Conservation (phyloP, 257 asterid species). For the Capsicum baccatum region DNA sequence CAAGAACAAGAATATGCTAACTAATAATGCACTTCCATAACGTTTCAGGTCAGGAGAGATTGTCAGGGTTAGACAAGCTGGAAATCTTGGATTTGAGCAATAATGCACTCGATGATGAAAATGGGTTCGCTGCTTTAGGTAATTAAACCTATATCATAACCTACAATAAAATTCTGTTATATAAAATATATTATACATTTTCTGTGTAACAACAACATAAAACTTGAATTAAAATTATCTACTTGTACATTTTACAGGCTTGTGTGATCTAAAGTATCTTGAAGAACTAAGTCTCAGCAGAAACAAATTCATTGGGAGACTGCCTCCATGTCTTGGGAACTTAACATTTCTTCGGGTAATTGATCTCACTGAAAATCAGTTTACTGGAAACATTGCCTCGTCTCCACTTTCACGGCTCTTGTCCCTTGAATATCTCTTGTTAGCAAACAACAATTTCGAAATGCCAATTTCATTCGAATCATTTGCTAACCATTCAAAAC, state of each 20-base stretch:
- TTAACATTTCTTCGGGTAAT: slow-evolving; percentile 1
- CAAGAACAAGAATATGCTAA: too few relatives aligned
- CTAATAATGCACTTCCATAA: not conserved
- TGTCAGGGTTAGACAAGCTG: not conserved
- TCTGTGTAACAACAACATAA: too few relatives aligned
- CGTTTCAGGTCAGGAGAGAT: not conserved
- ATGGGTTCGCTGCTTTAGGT: not conserved
- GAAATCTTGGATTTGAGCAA: not conserved
- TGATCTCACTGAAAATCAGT: slow-evolving; percentile 7
- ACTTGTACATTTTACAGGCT: not conserved
- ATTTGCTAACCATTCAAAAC: slow-evolving; percentile 32
- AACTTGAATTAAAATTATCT: not conserved
- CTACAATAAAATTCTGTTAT: too few relatives aligned
- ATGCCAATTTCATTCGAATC: slow-evolving; percentile 13
- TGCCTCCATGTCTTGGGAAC: slow-evolving; percentile 25
- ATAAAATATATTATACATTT: too few relatives aligned
- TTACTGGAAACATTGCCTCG: slow-evolving; percentile 10
- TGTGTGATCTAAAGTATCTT: slow-evolving; percentile 26
- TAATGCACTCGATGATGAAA: not conserved
- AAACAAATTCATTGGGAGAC: not conserved
- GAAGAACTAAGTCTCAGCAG: not conserved
- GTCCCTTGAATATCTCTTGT: slow-evolving; percentile 25
- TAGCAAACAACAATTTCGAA: not conserved
- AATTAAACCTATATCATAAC: too few relatives aligned
- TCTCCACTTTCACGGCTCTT: slow-evolving; percentile 1